Conservation (phyloP, 768 basidiomycete species). For the Suillus cothurnatus region DNA sequence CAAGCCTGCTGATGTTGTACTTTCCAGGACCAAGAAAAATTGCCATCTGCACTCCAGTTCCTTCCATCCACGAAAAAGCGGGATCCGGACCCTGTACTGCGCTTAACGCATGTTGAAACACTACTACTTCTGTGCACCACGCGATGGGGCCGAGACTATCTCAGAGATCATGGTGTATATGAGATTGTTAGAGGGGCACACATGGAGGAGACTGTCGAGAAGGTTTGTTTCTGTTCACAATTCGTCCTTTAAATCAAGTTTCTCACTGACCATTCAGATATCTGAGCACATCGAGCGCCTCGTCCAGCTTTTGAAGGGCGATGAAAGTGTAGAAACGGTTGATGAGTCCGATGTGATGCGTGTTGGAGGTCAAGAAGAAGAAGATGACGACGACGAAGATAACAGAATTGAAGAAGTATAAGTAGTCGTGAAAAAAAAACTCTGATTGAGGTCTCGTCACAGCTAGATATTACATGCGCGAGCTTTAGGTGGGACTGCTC, state of each 20-base stretch:
- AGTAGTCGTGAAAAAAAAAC: constrained; percentile 17
- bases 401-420: constrained; percentile 75
- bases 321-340: constrained; percentile 60
- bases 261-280: constrained; percentile 49
- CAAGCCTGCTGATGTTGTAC: constrained; percentile 2
- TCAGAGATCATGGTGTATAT: constrained; percentile 83
- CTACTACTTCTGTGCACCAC: constrained; percentile 88
- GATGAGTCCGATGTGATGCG: constrained; percentile 37
- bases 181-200: constrained; percentile 81
- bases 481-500: background rate
- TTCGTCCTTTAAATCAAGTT: background rate
- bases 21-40: constrained; percentile 80
- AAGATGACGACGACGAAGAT: constrained; percentile 62
- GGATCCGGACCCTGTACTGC: constrained; percentile 74
- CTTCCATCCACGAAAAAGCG: constrained; percentile 82
- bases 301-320: constrained; percentile 82
- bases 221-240: constrained; percentile 44
- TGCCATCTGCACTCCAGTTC: constrained; percentile 85
- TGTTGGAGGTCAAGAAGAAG: constrained; percentile 25
- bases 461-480: background rate
- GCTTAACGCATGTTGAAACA: constrained; percentile 87
- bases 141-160: constrained; percentile 81
- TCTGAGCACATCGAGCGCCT: constrained; percentile 86
- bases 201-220: constrained; percentile 75
- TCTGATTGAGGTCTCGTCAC: background rate